Evolutionary conservation across 73 alveolate species (phyloP).

Genomic region (Paraurostyla sp.): DNA sequence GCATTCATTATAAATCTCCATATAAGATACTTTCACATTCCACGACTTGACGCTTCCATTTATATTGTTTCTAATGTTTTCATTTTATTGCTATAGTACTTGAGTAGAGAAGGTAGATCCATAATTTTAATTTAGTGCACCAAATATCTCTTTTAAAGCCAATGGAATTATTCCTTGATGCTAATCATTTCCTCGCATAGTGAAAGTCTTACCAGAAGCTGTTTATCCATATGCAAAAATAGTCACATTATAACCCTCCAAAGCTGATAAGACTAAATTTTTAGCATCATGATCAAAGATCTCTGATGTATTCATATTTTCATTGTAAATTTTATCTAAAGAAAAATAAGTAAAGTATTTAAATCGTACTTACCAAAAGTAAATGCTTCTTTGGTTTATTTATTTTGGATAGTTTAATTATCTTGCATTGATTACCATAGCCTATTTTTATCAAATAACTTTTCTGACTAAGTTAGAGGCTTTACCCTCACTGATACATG

Average conservation of each 20-base stretch:
- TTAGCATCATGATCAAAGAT: conserved; percentile 8
- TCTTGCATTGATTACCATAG: neutral
- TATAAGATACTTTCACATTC: conserved; percentile 67
- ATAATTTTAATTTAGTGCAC: neutral
- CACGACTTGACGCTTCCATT: conserved; percentile 39
- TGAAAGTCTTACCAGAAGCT: conserved; percentile 71
- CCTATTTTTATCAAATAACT: conserved; percentile 3
- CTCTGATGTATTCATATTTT: neutral
- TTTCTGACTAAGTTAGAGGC: conserved; percentile 1
- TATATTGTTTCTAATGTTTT: neutral
- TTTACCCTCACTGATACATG: conserved; percentile 51
- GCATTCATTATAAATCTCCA: conserved; percentile 89
- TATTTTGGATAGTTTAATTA: neutral
- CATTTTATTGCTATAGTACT: conserved; percentile 39
- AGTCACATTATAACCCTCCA: conserved; percentile 60
- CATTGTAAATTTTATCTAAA: neutral
- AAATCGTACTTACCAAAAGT: neutral
- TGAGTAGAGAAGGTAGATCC: conserved; percentile 54
- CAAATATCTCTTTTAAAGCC: conserved; percentile 76
- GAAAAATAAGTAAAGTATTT: neutral
- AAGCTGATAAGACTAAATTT: conserved; percentile 7
- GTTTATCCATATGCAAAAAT: conserved; percentile 69
- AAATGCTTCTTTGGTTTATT: neutral
- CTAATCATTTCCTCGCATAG: conserved; percentile 72
- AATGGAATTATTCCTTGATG: conserved; percentile 86